These are phyloP conservation scores for Lentinula edodes DNA, from an alignment of 768 basidiomycete species.

Conservation along the genomic window DNA sequence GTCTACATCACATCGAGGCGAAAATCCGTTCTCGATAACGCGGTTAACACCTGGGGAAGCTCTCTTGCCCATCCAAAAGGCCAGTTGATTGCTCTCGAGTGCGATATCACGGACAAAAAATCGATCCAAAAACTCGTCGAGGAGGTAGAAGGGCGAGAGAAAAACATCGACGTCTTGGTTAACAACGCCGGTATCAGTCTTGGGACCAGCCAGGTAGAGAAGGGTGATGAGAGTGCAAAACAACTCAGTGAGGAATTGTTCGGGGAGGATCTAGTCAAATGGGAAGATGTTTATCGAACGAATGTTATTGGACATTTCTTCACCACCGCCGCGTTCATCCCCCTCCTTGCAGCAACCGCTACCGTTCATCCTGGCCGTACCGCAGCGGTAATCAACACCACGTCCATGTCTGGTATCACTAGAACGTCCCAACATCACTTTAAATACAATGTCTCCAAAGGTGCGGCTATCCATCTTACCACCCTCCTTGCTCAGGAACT, in stretches of 20 bases:
- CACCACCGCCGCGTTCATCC: conserved; percentile 39
- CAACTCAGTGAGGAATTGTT: not conserved
- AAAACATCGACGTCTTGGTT: not conserved
- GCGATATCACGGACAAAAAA: not conserved
- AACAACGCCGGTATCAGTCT: not conserved
- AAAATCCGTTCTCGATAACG: conserved; percentile 22
- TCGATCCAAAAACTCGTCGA: not conserved
- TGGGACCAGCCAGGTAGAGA: not conserved
- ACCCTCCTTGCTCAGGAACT: conserved; percentile 30
- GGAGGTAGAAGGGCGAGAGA: not conserved
- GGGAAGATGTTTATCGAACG: conserved; percentile 25
- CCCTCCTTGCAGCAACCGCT: conserved; percentile 26
- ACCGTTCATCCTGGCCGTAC: conserved; percentile 15
- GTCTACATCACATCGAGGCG: conserved; percentile 36
- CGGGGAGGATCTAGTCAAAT: conserved; percentile 12
- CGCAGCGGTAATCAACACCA: conserved; percentile 34
- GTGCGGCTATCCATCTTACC: conserved; percentile 28
- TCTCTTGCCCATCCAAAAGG: not conserved
- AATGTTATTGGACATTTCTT: conserved; percentile 32
- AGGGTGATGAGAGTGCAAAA: conserved; percentile 1
- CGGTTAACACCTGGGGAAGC: not conserved
- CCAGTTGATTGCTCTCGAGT: not conserved
- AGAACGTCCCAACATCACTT: conserved; percentile 41
- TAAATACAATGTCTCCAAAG: conserved; percentile 40
- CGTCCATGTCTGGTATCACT: conserved; percentile 34